Conservation (phyloP, 176 grass and related monocot genomes). For the Carex cristatella region DNA sequence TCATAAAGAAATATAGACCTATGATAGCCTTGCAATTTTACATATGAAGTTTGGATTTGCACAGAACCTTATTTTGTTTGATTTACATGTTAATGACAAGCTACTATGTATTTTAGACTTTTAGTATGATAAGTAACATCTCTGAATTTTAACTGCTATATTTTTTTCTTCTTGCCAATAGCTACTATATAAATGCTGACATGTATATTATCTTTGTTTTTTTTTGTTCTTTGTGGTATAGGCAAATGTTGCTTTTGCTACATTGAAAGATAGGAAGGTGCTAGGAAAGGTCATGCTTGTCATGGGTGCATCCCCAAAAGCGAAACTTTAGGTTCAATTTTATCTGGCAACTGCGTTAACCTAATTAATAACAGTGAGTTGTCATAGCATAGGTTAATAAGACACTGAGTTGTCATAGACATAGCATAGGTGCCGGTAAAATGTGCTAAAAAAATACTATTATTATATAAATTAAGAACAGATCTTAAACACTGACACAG, state of each 20-base stretch:
- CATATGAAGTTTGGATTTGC: neutral
- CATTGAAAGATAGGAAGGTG: conserved; percentile 76
- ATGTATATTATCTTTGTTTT: neutral
- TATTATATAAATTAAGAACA: neutral
- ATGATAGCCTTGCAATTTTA: neutral
- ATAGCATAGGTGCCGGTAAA: neutral
- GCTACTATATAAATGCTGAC: neutral
- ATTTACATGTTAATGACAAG: neutral
- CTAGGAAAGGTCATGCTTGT: conserved; percentile 81
- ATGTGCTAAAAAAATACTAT: neutral
- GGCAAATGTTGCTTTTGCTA: conserved; percentile 78
- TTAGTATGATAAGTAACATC: neutral
- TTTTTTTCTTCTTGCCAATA: neutral
- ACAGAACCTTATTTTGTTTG: neutral
- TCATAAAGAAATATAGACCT: neutral
- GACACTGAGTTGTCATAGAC: neutral
- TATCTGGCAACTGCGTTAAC: neutral
- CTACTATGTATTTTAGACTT: neutral
- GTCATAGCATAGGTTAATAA: neutral
- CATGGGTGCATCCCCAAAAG: conserved; percentile 40
- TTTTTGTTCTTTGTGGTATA: conserved; percentile 17
- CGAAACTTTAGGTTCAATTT: conserved; percentile 43
- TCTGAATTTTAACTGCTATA: neutral
- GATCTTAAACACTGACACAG: neutral
- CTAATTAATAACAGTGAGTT: conserved; percentile 13